Conservation (phyloP, 2,329 filamentous ascomycete genomes). For the Leptodontidium sp. region DNA sequence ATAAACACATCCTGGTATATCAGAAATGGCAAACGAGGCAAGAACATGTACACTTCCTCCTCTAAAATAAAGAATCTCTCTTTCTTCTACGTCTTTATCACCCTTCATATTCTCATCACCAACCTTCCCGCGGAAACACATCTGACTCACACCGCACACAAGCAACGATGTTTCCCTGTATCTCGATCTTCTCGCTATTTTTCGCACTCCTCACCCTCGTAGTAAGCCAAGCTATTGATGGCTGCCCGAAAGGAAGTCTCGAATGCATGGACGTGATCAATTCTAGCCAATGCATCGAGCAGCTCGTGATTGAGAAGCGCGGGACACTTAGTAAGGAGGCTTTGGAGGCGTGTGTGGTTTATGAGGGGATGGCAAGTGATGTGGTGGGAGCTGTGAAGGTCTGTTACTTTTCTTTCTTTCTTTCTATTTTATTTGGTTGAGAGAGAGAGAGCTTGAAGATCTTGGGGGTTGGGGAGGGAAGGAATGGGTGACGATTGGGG, state of each 20-base stretch:
- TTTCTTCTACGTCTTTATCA: neutral
- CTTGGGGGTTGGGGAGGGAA: neutral
- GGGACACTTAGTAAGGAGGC: neutral
- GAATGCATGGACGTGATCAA: neutral
- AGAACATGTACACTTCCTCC: too few relatives aligned
- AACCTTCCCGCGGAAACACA: too few relatives aligned
- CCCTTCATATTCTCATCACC: too few relatives aligned
- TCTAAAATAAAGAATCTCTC: too few relatives aligned
- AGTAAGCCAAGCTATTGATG: neutral
- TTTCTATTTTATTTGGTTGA: neutral
- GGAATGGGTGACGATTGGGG: neutral
- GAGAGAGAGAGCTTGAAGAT: neutral
- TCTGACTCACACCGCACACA: too few relatives aligned
- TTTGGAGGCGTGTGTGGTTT: neutral
- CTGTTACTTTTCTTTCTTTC: neutral
- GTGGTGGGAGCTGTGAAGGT: neutral
- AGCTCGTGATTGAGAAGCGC: neutral
- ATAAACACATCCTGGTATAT: neutral
- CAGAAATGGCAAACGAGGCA: neutral
- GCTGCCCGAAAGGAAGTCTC: neutral
- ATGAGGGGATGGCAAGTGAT: neutral
- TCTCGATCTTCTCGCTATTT: too few relatives aligned
- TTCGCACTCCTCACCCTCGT: too few relatives aligned
- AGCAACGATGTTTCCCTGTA: too few relatives aligned
- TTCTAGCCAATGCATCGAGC: neutral